Evolutionary conservation across 352 stramenopile genomes (phyloP).

Genomic region (Pythium scleroteichum): DNA sequence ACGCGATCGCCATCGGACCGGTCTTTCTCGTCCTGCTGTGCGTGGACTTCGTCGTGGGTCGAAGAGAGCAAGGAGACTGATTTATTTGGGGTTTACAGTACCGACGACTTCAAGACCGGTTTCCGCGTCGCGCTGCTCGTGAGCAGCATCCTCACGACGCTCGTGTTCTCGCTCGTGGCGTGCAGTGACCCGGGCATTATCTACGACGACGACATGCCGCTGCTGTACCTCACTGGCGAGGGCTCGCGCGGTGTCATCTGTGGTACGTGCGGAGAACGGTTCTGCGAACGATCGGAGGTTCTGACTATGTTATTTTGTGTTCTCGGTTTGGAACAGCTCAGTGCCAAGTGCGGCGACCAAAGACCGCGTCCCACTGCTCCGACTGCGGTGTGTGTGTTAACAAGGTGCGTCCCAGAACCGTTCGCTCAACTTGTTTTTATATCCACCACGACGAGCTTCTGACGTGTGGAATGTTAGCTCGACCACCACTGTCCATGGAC

Average conservation of each 20-base stretch:
- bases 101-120: constrained; percentile 36
- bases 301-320: background rate
- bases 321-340: constrained; percentile 42
- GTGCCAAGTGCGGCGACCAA: constrained; percentile 70
- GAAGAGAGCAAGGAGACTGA: too few species aligned
- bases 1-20: constrained; percentile 59
- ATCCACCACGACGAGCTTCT: too few species aligned
- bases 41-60: constrained; percentile 3
- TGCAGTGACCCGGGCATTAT: constrained; percentile 77
- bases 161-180: constrained; percentile 75
- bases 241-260: constrained; percentile 67
- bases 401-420: constrained; percentile 41
- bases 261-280: too few species aligned
- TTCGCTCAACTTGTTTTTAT: background rate
- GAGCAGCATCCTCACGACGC: constrained; percentile 58
- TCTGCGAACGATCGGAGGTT: too few species aligned
- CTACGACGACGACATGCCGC: constrained; percentile 45
- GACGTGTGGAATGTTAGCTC: too few species aligned
- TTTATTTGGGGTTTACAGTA: too few species aligned
- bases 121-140: constrained; percentile 50
- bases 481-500: constrained; percentile 82
- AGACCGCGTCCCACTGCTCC: constrained; percentile 75
- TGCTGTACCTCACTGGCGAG: constrained; percentile 28
- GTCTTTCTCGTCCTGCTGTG: constrained; percentile 54
- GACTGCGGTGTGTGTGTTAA: constrained; percentile 77